Evolutionary conservation across 352 stramenopile genomes (phyloP), one percentile per base, ranked within the genome.

Genomic region (Pythium rishiriense): DNA sequence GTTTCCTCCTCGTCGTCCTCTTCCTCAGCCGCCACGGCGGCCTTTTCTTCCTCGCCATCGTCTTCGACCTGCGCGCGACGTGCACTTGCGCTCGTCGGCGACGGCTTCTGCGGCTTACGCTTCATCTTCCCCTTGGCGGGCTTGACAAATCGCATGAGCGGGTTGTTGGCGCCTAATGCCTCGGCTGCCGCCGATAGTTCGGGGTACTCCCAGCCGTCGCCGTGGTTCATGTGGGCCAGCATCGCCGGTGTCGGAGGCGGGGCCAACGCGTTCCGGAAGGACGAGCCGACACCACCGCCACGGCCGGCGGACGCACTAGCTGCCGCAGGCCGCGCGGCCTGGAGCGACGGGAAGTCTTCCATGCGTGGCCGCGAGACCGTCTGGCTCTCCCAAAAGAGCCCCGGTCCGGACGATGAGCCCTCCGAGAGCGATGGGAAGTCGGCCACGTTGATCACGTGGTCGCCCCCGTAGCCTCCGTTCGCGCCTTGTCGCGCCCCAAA

Each of bases 91-190:
- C 43, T 49, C 10, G 62, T 58, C 4, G 55, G 58, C 17, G 61
- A 62, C 31, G 62, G 45, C 49, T 72, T 83, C n/a, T 52, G 49
- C 12, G 61, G 62, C 62, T 85, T 91, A 47, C 80, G 79, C 41
- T 87, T 85, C 47, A 81, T 90, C 57, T 93, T 93, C 43, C 73
- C 74, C 54, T 88, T 86, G 17, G 76, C 70, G 0, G 87, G 83
- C 48, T 93, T 95, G 15, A 95, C 71, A 9, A 93, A 88, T 9
- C 82, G 72, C 58, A 95, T 75, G 12, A 95, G 41, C 48, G 87
- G 87, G 57, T 95, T 93, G 70, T 95, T 93, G 2, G 79, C 83
- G 0, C 87, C 87, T 1, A 95, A 64, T 9, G 87, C 83, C 2
- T 81, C 84, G 3, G 80, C 83, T 0, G 86, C 86, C 15, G 68